Evolutionary conservation across 2,329 filamentous ascomycete species (phyloP).

Genomic region (Cyclaneusma minus): DNA sequence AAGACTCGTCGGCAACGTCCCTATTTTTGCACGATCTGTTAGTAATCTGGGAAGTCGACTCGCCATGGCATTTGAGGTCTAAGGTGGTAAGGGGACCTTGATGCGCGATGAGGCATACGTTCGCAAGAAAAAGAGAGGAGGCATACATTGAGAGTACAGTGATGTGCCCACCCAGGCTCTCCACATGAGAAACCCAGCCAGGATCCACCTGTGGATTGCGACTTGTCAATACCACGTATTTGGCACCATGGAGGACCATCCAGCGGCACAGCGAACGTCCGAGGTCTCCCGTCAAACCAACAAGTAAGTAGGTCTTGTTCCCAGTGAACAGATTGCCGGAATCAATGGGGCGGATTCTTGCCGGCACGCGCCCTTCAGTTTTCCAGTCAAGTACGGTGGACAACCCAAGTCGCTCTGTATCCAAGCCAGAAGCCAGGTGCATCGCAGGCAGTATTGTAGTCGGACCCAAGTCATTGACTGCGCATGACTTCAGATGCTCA

Average conservation of each 20-base stretch:
- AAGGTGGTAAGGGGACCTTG: too few species aligned
- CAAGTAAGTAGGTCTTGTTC: conserved; percentile 14
- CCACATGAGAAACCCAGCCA: conserved; percentile 10
- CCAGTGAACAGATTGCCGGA: conserved; percentile 2
- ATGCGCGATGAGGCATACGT: too few species aligned
- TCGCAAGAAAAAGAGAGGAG: too few species aligned
- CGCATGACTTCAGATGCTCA: too few species aligned
- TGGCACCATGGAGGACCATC: conserved; percentile 21
- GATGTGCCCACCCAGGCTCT: conserved; percentile 3
- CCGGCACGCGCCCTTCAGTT: not conserved
- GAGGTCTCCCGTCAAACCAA: conserved; percentile 10
- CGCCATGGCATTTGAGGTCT: too few species aligned
- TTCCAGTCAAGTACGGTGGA: not conserved
- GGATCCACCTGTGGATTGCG: conserved; percentile 20
- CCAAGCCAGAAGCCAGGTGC: too few species aligned
- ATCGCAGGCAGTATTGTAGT: too few species aligned
- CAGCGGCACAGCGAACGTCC: conserved; percentile 21
- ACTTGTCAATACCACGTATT: conserved; percentile 21
- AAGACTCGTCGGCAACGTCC: conserved; percentile 7
- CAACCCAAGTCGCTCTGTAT: too few species aligned
- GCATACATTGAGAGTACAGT: too few species aligned
- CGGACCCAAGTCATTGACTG: too few species aligned
- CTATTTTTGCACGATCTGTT: too few species aligned
- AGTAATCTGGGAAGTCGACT: too few species aligned
- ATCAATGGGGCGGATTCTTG: conserved; percentile 1